phyloP scores from a whole-genome alignment of 2,329 filamentous ascomycete genomes.

The Camptophora hylomeconis region DNA sequence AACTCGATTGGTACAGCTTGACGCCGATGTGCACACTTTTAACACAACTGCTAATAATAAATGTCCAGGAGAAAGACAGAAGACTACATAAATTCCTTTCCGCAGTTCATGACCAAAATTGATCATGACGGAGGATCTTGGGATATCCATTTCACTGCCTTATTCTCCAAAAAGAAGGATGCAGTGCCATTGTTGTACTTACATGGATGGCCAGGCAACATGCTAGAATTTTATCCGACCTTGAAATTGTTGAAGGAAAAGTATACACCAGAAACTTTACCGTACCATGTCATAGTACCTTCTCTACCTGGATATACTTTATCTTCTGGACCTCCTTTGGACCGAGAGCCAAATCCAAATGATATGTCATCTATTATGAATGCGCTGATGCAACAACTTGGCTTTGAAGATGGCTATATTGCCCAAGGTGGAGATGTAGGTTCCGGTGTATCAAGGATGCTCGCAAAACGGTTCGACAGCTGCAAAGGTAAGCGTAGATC shows the following conservation, averaged over 20 bases:
- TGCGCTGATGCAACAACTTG: slow-evolving; percentile 54
- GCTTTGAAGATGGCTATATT: slow-evolving; percentile 48
- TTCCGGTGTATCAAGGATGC: too few relatives aligned
- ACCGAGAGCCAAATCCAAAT: too few relatives aligned
- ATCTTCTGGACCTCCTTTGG: too few relatives aligned
- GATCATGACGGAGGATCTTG: slow-evolving; percentile 47
- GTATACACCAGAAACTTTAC: slow-evolving; percentile 22
- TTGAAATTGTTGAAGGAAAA: slow-evolving; percentile 33
- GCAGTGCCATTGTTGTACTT: slow-evolving; percentile 24
- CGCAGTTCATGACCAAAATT: slow-evolving; percentile 39
- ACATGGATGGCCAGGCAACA: slow-evolving; percentile 26
- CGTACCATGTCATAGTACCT: slow-evolving; percentile 40
- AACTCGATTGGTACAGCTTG: too few relatives aligned
- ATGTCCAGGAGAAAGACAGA: slow-evolving; percentile 50
- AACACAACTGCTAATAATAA: slow-evolving; percentile 43
- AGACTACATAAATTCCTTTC: slow-evolving; percentile 45
- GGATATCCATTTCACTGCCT: slow-evolving; percentile 30
- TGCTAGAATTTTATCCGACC: slow-evolving; percentile 42
- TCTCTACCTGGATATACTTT: slow-evolving; percentile 43
- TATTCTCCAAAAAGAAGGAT: slow-evolving; percentile 12
- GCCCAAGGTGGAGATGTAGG: slow-evolving; percentile 61
- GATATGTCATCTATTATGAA: too few relatives aligned
- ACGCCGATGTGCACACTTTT: too few relatives aligned
- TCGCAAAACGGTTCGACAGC: too few relatives aligned
- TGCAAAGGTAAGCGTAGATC: too few relatives aligned